A percentile compares a stretch with the other conserved stretches of the same genome.
phyloP scores from a whole-genome alignment of 345 rosid genomes.

The Sisymbrium altissimum region DNA sequence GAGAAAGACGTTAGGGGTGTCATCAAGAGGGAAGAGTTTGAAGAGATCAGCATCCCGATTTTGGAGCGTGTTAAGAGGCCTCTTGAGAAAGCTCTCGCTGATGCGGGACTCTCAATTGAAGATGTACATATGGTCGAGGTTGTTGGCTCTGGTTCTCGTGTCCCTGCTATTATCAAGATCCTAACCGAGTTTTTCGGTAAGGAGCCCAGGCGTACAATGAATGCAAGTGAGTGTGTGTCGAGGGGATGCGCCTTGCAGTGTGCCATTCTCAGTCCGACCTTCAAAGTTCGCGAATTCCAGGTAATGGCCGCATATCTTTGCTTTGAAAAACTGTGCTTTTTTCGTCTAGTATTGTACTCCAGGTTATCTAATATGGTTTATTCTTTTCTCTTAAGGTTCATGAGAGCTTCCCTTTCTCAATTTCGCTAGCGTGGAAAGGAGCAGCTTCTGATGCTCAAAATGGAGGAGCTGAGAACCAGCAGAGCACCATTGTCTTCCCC shows the following conservation, averaged over 20 bases:
- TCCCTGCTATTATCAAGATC: conserved; percentile 79
- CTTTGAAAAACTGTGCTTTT: neutral
- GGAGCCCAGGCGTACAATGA: conserved; percentile 96
- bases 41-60: conserved; percentile 69
- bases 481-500: conserved; percentile 71
- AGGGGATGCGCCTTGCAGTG: conserved; percentile 89
- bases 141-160: conserved; percentile 85
- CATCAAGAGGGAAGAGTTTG: conserved; percentile 92
- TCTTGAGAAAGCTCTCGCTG: conserved; percentile 79
- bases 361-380: conserved; percentile 8
- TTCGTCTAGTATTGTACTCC: neutral
- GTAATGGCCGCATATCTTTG: conserved; percentile 34
- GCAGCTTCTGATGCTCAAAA: conserved; percentile 58
- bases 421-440: conserved; percentile 82
- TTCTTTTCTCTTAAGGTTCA: conserved; percentile 47
- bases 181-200: conserved; percentile 92
- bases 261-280: conserved; percentile 97
- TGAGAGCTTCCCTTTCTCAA: conserved; percentile 80
- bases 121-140: conserved; percentile 86
- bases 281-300: conserved; percentile 97
- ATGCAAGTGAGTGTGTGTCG: conserved; percentile 96
- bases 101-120: conserved; percentile 73
- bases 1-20: conserved; percentile 89
- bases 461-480: conserved; percentile 67
- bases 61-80: conserved; percentile 89